A percentile compares a stretch with the other conserved stretches of the same genome.
These are phyloP conservation scores for Parasitella parasitica DNA, from an alignment of 371 early-diverging fungal species.

Conservation along the genomic window DNA sequence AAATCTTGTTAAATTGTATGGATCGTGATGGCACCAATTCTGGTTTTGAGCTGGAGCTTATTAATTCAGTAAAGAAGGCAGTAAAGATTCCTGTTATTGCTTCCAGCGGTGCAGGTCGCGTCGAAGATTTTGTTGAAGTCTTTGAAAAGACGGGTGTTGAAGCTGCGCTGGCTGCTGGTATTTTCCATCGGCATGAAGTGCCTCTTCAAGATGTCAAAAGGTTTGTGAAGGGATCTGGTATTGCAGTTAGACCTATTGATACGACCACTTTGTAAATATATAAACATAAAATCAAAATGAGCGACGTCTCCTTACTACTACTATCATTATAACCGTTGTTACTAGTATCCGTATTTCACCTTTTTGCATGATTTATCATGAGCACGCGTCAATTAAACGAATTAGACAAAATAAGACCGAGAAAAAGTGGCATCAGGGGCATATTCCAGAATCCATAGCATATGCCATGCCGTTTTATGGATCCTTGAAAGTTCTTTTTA, in stretches of 20 bases:
- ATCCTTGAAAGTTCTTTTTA: neutral
- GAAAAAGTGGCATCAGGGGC: neutral
- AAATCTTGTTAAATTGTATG: constrained; percentile 95
- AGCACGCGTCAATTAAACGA: too few relatives aligned
- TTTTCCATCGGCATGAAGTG: constrained; percentile 94
- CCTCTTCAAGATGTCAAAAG: constrained; percentile 84
- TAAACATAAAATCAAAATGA: neutral
- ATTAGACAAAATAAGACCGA: neutral
- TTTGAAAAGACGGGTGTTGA: constrained; percentile 85
- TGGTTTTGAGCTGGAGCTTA: constrained; percentile 89
- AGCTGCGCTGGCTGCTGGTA: constrained; percentile 96
- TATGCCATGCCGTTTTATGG: neutral
- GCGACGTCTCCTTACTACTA: too few relatives aligned
- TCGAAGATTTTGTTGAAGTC: constrained; percentile 85
- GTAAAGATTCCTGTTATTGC: constrained; percentile 96
- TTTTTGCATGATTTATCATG: too few relatives aligned
- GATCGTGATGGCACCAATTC: constrained; percentile 97
- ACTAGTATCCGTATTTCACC: too few relatives aligned
- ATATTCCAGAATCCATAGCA: neutral
- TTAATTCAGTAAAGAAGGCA: constrained; percentile 71
- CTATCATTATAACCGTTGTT: too few relatives aligned
- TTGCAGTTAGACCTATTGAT: constrained; percentile 46
- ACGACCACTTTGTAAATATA: constrained; percentile 18
- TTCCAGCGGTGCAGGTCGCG: constrained; percentile 88
- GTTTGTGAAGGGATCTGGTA: constrained; percentile 49